Conservation (phyloP, 2,329 filamentous ascomycete species). For the Aspergillus latus region DNA sequence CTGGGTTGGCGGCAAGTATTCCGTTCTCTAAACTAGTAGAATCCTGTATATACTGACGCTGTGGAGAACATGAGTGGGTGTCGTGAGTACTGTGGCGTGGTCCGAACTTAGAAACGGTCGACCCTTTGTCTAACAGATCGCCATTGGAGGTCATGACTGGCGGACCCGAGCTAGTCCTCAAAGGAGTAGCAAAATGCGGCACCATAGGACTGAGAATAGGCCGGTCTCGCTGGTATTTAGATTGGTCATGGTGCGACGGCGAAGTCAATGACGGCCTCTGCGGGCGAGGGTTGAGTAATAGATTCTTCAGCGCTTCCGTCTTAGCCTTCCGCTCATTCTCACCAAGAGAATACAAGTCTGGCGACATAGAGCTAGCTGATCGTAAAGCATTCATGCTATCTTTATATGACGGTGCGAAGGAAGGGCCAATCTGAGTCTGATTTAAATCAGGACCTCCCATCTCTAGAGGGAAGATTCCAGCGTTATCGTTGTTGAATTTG, state of each 20-base stretch:
- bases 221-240: conserved; percentile 21
- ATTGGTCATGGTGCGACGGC: conserved; percentile 24
- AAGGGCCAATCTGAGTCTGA: conserved; percentile 59
- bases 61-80: conserved; percentile 23
- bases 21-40: conserved; percentile 37
- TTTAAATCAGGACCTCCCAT: conserved; percentile 59
- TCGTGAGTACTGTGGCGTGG: conserved; percentile 26
- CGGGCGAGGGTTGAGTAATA: conserved; percentile 45
- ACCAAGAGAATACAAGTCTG: conserved; percentile 28
- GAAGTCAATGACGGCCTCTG: conserved; percentile 38
- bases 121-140: conserved; percentile 19
- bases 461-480: conserved; percentile 67
- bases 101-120: conserved; percentile 18
- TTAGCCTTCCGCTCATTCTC: conserved; percentile 46
- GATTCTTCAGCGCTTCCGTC: conserved; percentile 46
- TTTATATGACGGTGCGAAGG: conserved; percentile 62
- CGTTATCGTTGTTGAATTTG: conserved; percentile 49
- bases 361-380: conserved; percentile 36
- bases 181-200: conserved; percentile 33
- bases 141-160: conserved; percentile 26
- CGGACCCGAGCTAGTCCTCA: conserved; percentile 38
- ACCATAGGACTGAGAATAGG: conserved; percentile 22
- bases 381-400: conserved; percentile 48
- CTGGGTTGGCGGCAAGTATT: conserved; percentile 26
- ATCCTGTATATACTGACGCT: conserved; percentile 28